Evolutionary conservation across 306 rosid genomes (phyloP).

Genomic region (Quercus robur): DNA sequence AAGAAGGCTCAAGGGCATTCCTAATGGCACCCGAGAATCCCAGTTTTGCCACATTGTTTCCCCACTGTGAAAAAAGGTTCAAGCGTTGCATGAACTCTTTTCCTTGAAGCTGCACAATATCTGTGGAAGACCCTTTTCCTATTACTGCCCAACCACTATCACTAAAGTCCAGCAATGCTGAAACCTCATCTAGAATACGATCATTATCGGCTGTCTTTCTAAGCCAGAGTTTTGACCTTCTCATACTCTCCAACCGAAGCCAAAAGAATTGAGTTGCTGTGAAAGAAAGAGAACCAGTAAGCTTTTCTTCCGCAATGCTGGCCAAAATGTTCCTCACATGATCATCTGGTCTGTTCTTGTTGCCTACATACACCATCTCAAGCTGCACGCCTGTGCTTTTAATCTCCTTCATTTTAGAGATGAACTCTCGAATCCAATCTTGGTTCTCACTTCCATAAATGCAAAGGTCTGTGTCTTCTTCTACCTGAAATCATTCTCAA

Average conservation of each 20-base stretch:
- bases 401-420: conserved; percentile 28
- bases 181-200: conserved; percentile 36
- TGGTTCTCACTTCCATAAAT: conserved; percentile 50
- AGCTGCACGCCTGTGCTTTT: conserved; percentile 35
- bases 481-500: conserved; percentile 39
- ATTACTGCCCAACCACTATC: conserved; percentile 49
- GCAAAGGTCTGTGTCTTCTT: conserved; percentile 49
- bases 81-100: conserved; percentile 32
- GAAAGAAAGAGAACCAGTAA: conserved; percentile 25
- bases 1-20: conserved; percentile 24
- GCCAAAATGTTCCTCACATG: conserved; percentile 18
- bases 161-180: conserved; percentile 36
- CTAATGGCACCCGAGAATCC: conserved; percentile 34
- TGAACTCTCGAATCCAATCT: conserved; percentile 53
- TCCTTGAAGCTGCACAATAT: conserved; percentile 42
- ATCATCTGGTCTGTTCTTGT: conserved; percentile 15
- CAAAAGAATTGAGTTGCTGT: conserved; percentile 41
- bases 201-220: conserved; percentile 27
- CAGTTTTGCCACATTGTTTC: conserved; percentile 21
- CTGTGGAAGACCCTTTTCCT: conserved; percentile 44
- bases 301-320: conserved; percentile 5
- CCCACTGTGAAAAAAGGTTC: conserved; percentile 20
- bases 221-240: conserved; percentile 40
- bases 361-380: conserved; percentile 54
- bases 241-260: conserved; percentile 57